Conservation (phyloP, 352 stramenopile genomes). For the Globisporangium megalacanthum region DNA sequence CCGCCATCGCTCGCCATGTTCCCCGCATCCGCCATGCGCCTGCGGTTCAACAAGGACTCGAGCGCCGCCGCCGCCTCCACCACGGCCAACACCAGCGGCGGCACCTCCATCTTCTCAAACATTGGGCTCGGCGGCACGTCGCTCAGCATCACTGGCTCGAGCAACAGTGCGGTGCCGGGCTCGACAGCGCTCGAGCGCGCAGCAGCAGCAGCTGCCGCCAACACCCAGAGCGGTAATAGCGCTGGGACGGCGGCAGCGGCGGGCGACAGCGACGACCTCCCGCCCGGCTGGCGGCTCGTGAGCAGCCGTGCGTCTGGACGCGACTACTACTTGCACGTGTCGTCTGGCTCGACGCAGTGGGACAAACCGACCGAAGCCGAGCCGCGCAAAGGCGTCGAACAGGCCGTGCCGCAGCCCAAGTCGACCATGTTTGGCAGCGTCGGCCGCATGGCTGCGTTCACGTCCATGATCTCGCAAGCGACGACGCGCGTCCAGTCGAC, state of each 20-base stretch:
- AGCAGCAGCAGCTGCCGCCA: constrained; percentile 29
- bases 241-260: background rate
- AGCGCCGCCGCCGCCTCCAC: constrained; percentile 15
- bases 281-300: constrained; percentile 59
- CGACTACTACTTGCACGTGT: constrained; percentile 72
- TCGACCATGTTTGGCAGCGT: constrained; percentile 58
- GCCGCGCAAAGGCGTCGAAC: constrained; percentile 27
- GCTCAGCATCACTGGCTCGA: constrained; percentile 33
- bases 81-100: constrained; percentile 21
- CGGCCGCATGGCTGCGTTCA: constrained; percentile 55
- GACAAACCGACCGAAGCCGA: constrained; percentile 58
- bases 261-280: constrained; percentile 30
- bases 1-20: constrained; percentile 21
- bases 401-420: constrained; percentile 14
- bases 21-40: constrained; percentile 30
- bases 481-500: constrained; percentile 69
- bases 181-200: constrained; percentile 33
- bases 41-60: constrained; percentile 41
- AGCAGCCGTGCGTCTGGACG: constrained; percentile 58
- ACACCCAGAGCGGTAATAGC: constrained; percentile 15
- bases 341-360: constrained; percentile 65
- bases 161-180: constrained; percentile 34
- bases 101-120: constrained; percentile 50
- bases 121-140: constrained; percentile 17
- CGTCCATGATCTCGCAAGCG: constrained; percentile 58